These are phyloP conservation scores for Hypomontagnella monticulosa DNA, from an alignment of 495 filamentous ascomycete species.

Conservation along the genomic window DNA sequence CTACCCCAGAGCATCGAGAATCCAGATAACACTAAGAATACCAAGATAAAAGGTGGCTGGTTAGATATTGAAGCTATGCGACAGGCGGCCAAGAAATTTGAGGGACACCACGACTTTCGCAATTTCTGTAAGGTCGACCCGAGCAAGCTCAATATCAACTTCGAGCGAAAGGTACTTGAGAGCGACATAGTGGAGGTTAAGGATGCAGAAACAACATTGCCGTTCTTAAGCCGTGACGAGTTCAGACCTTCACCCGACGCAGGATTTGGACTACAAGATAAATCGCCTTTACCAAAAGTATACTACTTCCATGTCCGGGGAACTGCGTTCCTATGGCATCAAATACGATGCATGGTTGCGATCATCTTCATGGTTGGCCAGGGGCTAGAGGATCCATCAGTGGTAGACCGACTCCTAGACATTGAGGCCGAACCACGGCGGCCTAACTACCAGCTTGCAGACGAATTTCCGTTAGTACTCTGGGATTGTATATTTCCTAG, in stretches of 20 bases:
- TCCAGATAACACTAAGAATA: slow-evolving; percentile 37
- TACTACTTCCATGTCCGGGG: slow-evolving; percentile 89
- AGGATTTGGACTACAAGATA: slow-evolving; percentile 9
- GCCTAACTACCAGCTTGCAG: slow-evolving; percentile 89
- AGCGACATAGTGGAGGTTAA: slow-evolving; percentile 77
- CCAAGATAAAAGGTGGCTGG: slow-evolving; percentile 54
- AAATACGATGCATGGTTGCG: slow-evolving; percentile 90
- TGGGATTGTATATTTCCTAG: slow-evolving; percentile 93
- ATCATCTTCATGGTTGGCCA: slow-evolving; percentile 93
- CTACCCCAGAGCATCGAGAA: slow-evolving; percentile 49
- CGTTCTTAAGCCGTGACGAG: slow-evolving; percentile 44
- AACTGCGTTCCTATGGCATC: slow-evolving; percentile 97
- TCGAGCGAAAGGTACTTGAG: slow-evolving; percentile 77
- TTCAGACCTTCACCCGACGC: slow-evolving; percentile 36
- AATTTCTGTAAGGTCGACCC: slow-evolving; percentile 96
- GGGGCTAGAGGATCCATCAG: slow-evolving; percentile 76
- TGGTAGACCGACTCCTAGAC: slow-evolving; percentile 80
- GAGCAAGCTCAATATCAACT: slow-evolving; percentile 85
- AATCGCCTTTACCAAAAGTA: slow-evolving; percentile 64
- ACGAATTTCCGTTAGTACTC: slow-evolving; percentile 86
- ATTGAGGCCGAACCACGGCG: slow-evolving; percentile 70
- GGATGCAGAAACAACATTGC: slow-evolving; percentile 56
- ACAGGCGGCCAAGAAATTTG: slow-evolving; percentile 76
- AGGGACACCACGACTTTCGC: slow-evolving; percentile 91
- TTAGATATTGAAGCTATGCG: slow-evolving; percentile 89